Base-by-base conservation (phyloP, 2,329 filamentous ascomycete species). In the Pestalotiopsis sp. region DNA sequence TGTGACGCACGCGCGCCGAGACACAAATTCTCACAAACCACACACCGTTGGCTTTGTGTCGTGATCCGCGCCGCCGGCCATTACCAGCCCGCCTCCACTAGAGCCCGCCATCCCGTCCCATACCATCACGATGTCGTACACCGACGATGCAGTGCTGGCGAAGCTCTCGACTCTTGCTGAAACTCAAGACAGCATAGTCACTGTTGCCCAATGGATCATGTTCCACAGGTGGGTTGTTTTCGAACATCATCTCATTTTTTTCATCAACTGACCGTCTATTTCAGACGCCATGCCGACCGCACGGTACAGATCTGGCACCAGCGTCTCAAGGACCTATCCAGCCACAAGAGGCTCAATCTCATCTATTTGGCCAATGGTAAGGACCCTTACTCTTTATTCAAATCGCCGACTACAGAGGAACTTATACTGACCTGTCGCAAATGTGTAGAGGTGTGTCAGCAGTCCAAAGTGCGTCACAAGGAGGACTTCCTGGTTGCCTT, bases 201-300 rank as follows among this genome's bases (percentile, higher is more conserved):
- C 93, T 45, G 95, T 97, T 71, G 94, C 96, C 69, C 95, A 98
- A 90, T 99, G 97, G 97, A 96, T 99, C 71, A 97, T 99, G 92
- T 99, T 99, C 80, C 95, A 99, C 83, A 92, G 94, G 94, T 97
- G 90, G 71, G 80, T 72, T 68, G 12, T 62, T 13, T 62, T 11
- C 59, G 13, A 62, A n/a, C 13, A n/a, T 62, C 57, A 13, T 27
- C 4, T 36, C 13, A 13, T 36, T 27, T 7, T 36, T 27, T 36
- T 13, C n/a, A 36, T 2, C 38, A 20, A 65, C 62, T 65, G 25
- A 65, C 41, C 39, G 25, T 66, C 71, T 71, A 69, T 65, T 73
- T 20, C 39, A 98, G 95, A 80, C 91, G 96, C 79, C 93, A 98
- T 82, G 95, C 97, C 67, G 93, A 97, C 74, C 91, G 93, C 71